These are phyloP conservation scores for Chlamydomonas incerta DNA, from an alignment of 139 green algal genomes.

Conservation along the genomic window DNA sequence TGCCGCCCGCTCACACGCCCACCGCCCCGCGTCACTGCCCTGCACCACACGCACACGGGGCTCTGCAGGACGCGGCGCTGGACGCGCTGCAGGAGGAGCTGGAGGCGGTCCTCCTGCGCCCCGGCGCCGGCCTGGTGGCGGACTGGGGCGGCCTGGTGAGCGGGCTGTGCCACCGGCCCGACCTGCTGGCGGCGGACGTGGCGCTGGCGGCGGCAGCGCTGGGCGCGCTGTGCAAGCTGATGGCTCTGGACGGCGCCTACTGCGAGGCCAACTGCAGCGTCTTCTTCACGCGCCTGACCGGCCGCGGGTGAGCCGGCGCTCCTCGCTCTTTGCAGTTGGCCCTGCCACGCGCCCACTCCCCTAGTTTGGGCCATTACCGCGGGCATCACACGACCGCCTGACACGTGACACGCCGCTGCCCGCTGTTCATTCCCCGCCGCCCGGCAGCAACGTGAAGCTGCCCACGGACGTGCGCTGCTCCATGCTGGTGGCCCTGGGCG, in stretches of 20 bases:
- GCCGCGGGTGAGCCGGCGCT: constrained; percentile 38
- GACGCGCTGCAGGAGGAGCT: constrained; percentile 74
- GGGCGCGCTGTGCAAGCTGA: constrained; percentile 90
- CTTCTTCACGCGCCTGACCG: constrained; percentile 80
- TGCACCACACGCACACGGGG: too few relatives aligned
- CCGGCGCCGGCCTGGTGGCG: constrained; percentile 64
- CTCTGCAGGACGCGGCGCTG: constrained; percentile 72
- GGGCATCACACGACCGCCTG: too few relatives aligned
- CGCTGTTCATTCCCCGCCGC: too few relatives aligned
- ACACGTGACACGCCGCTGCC: too few relatives aligned
- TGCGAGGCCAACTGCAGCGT: constrained; percentile 85
- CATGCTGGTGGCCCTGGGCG: constrained; percentile 89
- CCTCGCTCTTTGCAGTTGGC: too few relatives aligned
- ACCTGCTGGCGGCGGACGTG: constrained; percentile 50
- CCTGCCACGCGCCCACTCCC: too few relatives aligned
- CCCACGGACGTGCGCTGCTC: constrained; percentile 65
- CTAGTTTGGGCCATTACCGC: too few relatives aligned
- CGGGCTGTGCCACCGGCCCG: constrained; percentile 60
- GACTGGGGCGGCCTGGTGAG: constrained; percentile 68
- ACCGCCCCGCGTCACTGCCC: too few relatives aligned
- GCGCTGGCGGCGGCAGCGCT: constrained; percentile 78
- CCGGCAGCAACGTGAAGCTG: constrained; percentile 39
- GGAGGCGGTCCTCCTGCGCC: constrained; percentile 72
- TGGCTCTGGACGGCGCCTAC: constrained; percentile 85
- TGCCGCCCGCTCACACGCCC: too few relatives aligned